Evolutionary conservation across 805 yeast genomes (phyloP), one percentile per base, ranked within the genome.

Genomic region (Metschnikowia aberdeeniae): DNA sequence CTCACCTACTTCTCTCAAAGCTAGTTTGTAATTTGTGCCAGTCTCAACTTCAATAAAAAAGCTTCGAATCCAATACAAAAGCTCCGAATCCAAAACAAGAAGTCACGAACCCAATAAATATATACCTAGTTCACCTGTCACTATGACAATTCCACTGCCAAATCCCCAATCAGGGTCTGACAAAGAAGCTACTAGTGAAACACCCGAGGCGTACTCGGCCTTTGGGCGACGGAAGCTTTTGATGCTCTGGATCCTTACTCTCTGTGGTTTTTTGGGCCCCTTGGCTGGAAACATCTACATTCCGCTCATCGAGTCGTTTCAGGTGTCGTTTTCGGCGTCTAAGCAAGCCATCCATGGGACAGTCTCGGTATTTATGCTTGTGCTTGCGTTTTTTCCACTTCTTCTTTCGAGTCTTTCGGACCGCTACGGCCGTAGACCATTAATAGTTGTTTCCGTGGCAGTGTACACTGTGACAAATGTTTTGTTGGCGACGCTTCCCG

Each of bases 391-490:
- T 20, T 76, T 80, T 0, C 85, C 84, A 1, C 54, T 80, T 40
- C 47, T 78, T 12, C 78, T 82, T 80, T 82, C 82, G 0, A 59
- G 74, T 3, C 66, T 70, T 60, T 78, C 83, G 4, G 85, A 80
- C 52, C 60, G 64, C 46, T 78, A 78, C 3, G 84, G 84, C 4
- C 51, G 73, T 28, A 61, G 66, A 46, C 57, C 59, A 1, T 51
- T 66, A 30, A 64, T 64, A 34, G 33, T 64, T 14, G 40, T 59
- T 1, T 63, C 71, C 0, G 49, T 66, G 19, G 36, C 55, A 2
- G 39, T 67, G 6, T 67, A 57, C 44, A 51, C 62, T 7, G 20
- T 59, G 4, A 58, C 72, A 1, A 65, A 62, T 40, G 42, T 66
- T 14, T 48, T 67, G 12, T 49, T 67, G 20, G 66, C 70, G 3